Evolutionary conservation across 306 rosid species (phyloP).

Genomic region (Alnus glutinosa): DNA sequence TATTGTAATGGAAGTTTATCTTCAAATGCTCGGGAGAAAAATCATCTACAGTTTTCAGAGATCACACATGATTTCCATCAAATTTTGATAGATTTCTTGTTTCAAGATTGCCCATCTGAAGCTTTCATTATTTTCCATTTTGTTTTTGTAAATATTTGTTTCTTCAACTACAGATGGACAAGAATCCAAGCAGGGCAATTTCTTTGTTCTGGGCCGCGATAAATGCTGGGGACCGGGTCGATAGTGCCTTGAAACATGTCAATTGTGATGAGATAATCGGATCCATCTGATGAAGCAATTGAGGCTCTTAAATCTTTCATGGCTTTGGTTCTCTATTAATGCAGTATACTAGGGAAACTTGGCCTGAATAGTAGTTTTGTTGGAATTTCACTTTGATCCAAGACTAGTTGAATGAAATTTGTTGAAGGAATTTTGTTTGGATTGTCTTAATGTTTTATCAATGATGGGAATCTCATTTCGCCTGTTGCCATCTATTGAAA

Average conservation of each 20-base stretch:
- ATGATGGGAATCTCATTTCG: too few relatives aligned
- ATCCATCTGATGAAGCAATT: conserved; percentile 84
- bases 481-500: too few relatives aligned
- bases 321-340: too few relatives aligned
- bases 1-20: too few relatives aligned
- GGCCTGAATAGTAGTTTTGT: too few relatives aligned
- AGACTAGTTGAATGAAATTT: too few relatives aligned
- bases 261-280: conserved; percentile 79
- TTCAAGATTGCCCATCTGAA: background rate
- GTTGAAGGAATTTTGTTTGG: too few relatives aligned
- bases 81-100: background rate
- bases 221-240: conserved; percentile 83
- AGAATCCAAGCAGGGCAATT: conserved; percentile 79
- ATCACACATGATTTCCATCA: too few relatives aligned
- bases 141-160: background rate
- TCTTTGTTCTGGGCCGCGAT: conserved; percentile 46
- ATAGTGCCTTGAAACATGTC: conserved; percentile 95
- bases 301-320: conserved; percentile 82
- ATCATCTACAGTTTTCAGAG: background rate
- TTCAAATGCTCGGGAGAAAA: too few relatives aligned
- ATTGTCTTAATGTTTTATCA: too few relatives aligned
- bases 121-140: background rate
- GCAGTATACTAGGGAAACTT: too few relatives aligned
- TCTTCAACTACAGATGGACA: conserved; percentile 59
- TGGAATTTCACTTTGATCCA: too few relatives aligned